Base-by-base conservation (phyloP, 495 filamentous ascomycete species). In the Aspergillus ellipticus region DNA sequence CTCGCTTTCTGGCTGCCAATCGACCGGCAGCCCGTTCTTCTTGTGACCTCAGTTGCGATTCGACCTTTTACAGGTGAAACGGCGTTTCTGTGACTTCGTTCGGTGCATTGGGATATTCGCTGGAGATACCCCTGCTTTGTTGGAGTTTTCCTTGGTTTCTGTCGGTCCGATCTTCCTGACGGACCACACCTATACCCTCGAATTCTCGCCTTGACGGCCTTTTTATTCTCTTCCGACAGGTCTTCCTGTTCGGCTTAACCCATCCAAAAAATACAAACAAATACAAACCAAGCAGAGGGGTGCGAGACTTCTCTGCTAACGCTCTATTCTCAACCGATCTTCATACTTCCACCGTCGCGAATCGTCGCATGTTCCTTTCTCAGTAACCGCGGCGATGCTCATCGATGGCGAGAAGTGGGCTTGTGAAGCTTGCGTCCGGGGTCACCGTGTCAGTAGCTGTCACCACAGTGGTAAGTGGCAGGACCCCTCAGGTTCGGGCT, bases 371-470 rank as follows among this genome's bases (percentile, higher is more conserved):
- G 69, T 72, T 61, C 71, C 55, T 65, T 52, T 60, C 62, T 57
- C 66, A 77, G 71, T 74, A 75, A 69, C 68, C 69, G 60, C 63
- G 64, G 66, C 68, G 61, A 93, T 93, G 89, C 77, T 93, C 70
- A 90, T 92, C 70, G 82, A 90, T 74, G 89, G 89, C 71, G 89
- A 93, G 79, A 93, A 93, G 78, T 93, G 81, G 75, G 87, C 88
- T 70, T 96, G 90, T 78, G 90, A 96, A 79, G 90, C 90, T 79
- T 96, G 90, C 78, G 89, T 96, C 72, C 82, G 90, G 73, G 90
- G 90, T 68, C 90, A 96, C 78, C 87, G 90, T 69, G 90, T 96
- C 68, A 95, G 89, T 84, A 92, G 89, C 73, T 96, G 90, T 82
- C 88, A 93, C 74, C 90, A 96, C 71, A 77, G 84, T 73, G 89